These are phyloP conservation scores for Ceratocystis eucalypticola DNA, from an alignment of 2,329 filamentous ascomycete species.

Conservation along the genomic window DNA sequence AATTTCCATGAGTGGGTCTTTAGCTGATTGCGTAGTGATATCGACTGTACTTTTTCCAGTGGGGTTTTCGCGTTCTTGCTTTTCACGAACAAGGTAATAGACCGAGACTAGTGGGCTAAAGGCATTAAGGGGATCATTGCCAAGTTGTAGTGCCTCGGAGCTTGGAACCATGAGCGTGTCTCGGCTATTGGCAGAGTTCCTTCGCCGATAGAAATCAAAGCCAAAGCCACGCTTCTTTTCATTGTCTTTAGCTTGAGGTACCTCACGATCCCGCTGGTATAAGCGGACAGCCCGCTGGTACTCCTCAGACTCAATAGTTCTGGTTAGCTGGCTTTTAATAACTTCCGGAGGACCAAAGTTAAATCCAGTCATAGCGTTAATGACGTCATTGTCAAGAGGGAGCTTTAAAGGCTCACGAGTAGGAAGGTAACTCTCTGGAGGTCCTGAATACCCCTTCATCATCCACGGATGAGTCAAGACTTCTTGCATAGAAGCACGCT, in stretches of 20 bases:
- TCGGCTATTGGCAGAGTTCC: slow-evolving; percentile 76
- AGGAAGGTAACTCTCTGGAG: slow-evolving; percentile 82
- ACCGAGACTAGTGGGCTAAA: slow-evolving; percentile 86
- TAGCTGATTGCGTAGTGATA: slow-evolving; percentile 28
- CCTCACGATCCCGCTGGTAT: slow-evolving; percentile 52
- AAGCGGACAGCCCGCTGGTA: slow-evolving; percentile 75
- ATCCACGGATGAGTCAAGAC: slow-evolving; percentile 96
- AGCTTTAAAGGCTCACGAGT: slow-evolving; percentile 70
- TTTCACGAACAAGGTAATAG: slow-evolving; percentile 93
- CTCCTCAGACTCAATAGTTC: slow-evolving; percentile 82
- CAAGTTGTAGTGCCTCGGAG: slow-evolving; percentile 67
- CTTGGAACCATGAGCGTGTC: slow-evolving; percentile 80
- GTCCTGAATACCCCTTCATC: slow-evolving; percentile 72
- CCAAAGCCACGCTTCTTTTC: slow-evolving; percentile 78
- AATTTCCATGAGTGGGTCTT: slow-evolving; percentile 53
- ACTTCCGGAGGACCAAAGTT: slow-evolving; percentile 83
- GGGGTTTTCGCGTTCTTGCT: slow-evolving; percentile 59
- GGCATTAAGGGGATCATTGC: slow-evolving; percentile 79
- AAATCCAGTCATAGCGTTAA: slow-evolving; percentile 93
- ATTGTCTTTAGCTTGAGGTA: slow-evolving; percentile 44
- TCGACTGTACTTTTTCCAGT: slow-evolving; percentile 23
- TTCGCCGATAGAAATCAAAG: slow-evolving; percentile 93
- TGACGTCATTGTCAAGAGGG: slow-evolving; percentile 68
- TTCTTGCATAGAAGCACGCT: slow-evolving; percentile 74
- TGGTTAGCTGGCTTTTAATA: slow-evolving; percentile 68